Conservation (phyloP, 441 rosid genomes). For the Geranium incanum region DNA sequence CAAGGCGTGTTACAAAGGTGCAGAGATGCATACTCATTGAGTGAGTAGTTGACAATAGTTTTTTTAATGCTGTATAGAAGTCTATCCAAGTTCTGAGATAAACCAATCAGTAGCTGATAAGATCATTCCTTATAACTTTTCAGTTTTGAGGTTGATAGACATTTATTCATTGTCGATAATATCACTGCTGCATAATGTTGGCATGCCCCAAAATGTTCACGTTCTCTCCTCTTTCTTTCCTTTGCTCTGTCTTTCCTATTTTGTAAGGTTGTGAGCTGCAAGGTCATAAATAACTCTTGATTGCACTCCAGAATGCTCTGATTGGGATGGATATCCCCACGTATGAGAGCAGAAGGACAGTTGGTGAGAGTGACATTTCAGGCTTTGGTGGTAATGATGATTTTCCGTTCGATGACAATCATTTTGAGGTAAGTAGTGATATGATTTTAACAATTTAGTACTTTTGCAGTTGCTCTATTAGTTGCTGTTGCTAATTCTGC, state of each 20-base stretch:
- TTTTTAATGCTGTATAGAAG: background rate
- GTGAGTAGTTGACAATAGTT: background rate
- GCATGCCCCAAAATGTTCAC: background rate
- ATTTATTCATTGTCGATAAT: background rate
- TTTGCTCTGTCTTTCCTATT: background rate
- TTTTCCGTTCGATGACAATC: conserved; percentile 49
- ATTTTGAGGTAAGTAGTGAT: conserved; percentile 52
- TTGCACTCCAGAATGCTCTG: conserved; percentile 55
- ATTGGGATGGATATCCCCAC: conserved; percentile 70
- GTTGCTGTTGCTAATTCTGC: background rate
- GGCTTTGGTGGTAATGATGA: conserved; percentile 40
- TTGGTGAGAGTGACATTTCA: conserved; percentile 42
- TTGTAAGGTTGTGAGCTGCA: conserved; percentile 6
- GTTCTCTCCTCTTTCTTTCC: background rate
- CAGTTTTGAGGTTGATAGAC: background rate
- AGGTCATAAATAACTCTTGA: conserved; percentile 15
- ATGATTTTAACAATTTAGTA: conserved; percentile 16
- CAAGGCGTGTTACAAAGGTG: background rate
- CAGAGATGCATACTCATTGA: background rate
- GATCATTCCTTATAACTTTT: background rate
- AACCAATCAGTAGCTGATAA: background rate
- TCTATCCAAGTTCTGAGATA: background rate
- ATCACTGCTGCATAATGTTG: background rate
- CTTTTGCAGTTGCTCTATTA: conserved; percentile 5
- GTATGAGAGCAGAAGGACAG: conserved; percentile 44